Conservation (phyloP, 768 basidiomycete genomes). For the Lentinula lateritia region DNA sequence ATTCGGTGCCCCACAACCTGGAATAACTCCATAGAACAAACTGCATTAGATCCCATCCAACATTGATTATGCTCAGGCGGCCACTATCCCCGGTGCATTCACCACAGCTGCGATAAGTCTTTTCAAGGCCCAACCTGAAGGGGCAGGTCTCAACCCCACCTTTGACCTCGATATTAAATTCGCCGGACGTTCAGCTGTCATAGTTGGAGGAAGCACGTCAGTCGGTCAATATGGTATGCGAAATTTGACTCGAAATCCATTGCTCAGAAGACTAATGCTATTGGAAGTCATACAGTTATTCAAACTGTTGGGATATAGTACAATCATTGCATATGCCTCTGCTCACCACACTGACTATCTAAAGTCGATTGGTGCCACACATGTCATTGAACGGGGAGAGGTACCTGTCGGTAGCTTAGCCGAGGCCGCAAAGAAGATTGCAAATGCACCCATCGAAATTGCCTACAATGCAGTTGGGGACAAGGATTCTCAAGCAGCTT, state of each 20-base stretch:
- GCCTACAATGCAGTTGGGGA: neutral
- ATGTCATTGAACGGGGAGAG: conserved; percentile 26
- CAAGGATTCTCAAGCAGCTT: neutral
- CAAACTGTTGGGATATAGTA: neutral
- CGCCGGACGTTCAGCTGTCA: conserved; percentile 35
- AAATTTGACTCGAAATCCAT: neutral
- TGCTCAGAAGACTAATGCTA: neutral
- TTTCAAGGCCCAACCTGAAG: conserved; percentile 32
- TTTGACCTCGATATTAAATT: conserved; percentile 34
- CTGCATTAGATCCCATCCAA: conserved; percentile 43
- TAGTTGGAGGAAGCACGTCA: conserved; percentile 43
- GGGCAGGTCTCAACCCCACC: conserved; percentile 34
- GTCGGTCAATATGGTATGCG: conserved; percentile 44
- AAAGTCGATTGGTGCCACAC: conserved; percentile 32
- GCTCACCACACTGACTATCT: conserved; percentile 22
- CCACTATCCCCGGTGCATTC: conserved; percentile 46
- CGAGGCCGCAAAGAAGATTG: conserved; percentile 1
- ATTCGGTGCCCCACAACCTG: conserved; percentile 28
- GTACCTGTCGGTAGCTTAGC: neutral
- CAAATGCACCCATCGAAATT: neutral
- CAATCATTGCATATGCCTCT: conserved; percentile 33
- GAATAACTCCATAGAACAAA: conserved; percentile 21
- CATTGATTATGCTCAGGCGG: conserved; percentile 41
- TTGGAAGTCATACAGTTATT: conserved; percentile 2
- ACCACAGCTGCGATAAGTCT: conserved; percentile 46